phyloP scores from a whole-genome alignment of 2,329 filamentous ascomycete genomes.

The Passalora sequoiae region DNA sequence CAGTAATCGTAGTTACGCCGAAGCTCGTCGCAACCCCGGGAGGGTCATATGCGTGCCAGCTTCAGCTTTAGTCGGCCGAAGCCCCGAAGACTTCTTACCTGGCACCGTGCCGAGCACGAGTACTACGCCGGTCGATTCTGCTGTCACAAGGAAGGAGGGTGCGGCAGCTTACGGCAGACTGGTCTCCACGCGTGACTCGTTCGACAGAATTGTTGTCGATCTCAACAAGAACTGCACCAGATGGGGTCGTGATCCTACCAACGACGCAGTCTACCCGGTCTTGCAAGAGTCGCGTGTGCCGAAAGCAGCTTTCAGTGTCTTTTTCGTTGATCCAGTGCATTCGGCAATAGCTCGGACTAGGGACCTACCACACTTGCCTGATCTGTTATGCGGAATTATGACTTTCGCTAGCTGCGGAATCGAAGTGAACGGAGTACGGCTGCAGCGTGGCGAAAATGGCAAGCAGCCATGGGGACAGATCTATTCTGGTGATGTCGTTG shows the following conservation, averaged over 20 bases:
- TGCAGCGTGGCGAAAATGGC: slow-evolving; percentile 53
- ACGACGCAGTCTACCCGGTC: slow-evolving; percentile 63
- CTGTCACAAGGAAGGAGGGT: slow-evolving; percentile 3
- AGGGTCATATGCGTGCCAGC: neutral
- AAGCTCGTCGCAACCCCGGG: slow-evolving; percentile 13
- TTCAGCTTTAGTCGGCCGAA: too few relatives aligned
- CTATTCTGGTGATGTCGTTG: slow-evolving; percentile 70
- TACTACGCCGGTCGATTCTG: neutral
- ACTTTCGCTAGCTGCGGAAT: slow-evolving; percentile 76
- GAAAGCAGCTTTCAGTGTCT: slow-evolving; percentile 73
- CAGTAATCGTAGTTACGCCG: slow-evolving; percentile 42
- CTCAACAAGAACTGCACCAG: slow-evolving; percentile 64
- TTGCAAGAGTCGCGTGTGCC: slow-evolving; percentile 63
- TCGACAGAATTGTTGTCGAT: slow-evolving; percentile 58
- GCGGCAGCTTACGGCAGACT: slow-evolving; percentile 56
- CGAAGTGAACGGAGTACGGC: slow-evolving; percentile 64
- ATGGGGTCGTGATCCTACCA: slow-evolving; percentile 69
- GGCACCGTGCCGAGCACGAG: too few relatives aligned
- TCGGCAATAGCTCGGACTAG: slow-evolving; percentile 50
- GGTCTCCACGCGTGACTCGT: slow-evolving; percentile 60
- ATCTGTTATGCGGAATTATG: slow-evolving; percentile 65
- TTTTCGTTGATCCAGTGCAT: slow-evolving; percentile 66
- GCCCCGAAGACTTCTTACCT: too few relatives aligned
- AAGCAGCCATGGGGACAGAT: slow-evolving; percentile 59
- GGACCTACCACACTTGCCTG: slow-evolving; percentile 50